Evolutionary conservation across 1,284 basidiomycete species (phyloP), one percentile per base, ranked within the genome.

Genomic region (Tilletia indica): DNA sequence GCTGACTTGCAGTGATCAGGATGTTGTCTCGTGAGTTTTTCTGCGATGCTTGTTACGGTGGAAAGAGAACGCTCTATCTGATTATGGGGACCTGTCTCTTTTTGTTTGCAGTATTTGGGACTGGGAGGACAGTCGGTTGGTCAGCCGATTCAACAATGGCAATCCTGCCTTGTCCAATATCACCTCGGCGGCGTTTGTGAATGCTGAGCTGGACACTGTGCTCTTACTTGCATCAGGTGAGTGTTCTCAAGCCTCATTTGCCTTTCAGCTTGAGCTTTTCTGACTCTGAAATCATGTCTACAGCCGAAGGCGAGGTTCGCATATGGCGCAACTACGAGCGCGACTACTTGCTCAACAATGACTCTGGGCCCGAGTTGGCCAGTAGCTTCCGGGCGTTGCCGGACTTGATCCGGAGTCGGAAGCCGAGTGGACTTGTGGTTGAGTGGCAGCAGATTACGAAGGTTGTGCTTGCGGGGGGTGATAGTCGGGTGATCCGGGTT

Each of bases 381-480:
- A 94, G 93, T 82, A 91, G 94, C 11, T 98, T 97, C 89, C 90
- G 93, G 63, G 97, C 90, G 0, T 87, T 97, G 68, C 91, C 90
- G 69, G 94, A 96, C 74, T 87, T 93, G 51, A 87, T 93, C 36
- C 86, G 87, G 6, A 87, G 86, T 42, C 90, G 89, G 76, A 89
- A 90, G 71, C 92, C 93, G 42, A 89, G 89, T 70, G 96, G 96
- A 0, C 86, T 98, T 49, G 88, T 97, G 36, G 90, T 92, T 68
- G 93, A 96, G 73, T 99, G 97, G 97, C 93, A 94, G 82, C 96
- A 98, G 85, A 88, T 89, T 4, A 89, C 90, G 39, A 97, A 96
- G 0, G 90, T 90, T 51, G 86, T 99, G 42, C 86, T 97, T 14
- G 91, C 94, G 12, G 93, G 93, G 11, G 97, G 97, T 6, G 96